Percentiles rank a stretch among this genome's conserved stretches.
These are phyloP conservation scores for Phyllosticta citriasiana DNA, from an alignment of 2,329 filamentous ascomycete species.

Conservation along the genomic window DNA sequence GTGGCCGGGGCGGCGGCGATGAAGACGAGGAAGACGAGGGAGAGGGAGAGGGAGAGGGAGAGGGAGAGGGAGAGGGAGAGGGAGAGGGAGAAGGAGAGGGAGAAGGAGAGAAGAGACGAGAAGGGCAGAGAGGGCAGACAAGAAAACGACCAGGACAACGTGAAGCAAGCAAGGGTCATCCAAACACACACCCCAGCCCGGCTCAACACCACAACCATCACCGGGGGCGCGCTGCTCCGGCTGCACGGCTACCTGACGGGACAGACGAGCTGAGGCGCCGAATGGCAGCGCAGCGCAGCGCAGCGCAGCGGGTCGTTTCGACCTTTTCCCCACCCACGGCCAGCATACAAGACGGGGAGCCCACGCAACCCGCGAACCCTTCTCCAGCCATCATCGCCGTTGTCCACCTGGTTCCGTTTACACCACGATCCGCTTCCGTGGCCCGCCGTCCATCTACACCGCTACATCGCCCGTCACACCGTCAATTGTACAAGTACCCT, in stretches of 20 bases:
- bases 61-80: too few species aligned
- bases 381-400: constrained; percentile 6
- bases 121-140: too few species aligned
- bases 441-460: constrained; percentile 1
- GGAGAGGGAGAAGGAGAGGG: too few species aligned
- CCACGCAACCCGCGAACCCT: constrained; percentile 6
- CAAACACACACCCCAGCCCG: too few species aligned
- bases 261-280: constrained; percentile 4
- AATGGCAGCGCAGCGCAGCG: constrained; percentile 2
- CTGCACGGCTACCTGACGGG: constrained; percentile 10
- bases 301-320: not conserved
- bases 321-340: constrained; percentile 5
- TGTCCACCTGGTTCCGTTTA: constrained; percentile 3
- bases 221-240: not conserved
- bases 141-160: too few species aligned
- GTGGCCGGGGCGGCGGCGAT: too few species aligned
- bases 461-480: constrained; percentile 20
- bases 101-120: too few species aligned
- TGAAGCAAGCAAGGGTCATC: too few species aligned
- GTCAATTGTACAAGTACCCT: constrained; percentile 28
- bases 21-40: too few species aligned
- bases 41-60: too few species aligned
- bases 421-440: constrained; percentile 6
- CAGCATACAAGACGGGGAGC: constrained; percentile 7
- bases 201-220: too few species aligned